These are phyloP conservation scores for Persicaria maculosa DNA, from an alignment of 148 eudicot species.

Conservation along the genomic window DNA sequence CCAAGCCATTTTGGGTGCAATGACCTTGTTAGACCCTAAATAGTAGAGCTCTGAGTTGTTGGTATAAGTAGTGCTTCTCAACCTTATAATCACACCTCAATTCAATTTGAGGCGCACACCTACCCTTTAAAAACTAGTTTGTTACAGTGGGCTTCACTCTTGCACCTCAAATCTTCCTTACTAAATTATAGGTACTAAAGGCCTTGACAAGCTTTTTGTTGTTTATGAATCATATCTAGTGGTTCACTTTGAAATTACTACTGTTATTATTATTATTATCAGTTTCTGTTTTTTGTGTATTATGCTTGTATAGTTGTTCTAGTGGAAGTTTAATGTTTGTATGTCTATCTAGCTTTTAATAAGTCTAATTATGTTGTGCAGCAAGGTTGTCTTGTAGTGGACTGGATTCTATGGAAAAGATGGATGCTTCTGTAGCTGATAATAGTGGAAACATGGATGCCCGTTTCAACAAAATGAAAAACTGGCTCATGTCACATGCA, in stretches of 20 bases:
- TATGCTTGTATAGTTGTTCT: background rate
- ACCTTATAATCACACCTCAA: background rate
- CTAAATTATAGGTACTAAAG: background rate
- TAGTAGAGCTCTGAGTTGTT: no score
- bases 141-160: background rate
- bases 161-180: background rate
- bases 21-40: no score
- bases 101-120: no score
- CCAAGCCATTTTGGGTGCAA: no score
- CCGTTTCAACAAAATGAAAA: constrained; percentile 38
- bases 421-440: constrained; percentile 51
- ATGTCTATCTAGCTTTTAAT: background rate
- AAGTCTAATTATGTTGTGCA: constrained; percentile 28
- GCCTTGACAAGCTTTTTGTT: background rate
- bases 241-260: background rate
- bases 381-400: constrained; percentile 62
- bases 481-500: constrained; percentile 78
- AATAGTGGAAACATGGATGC: constrained; percentile 42
- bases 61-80: background rate
- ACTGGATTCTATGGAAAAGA: constrained; percentile 52
- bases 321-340: background rate
- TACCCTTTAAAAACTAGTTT: background rate
- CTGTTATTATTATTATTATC: background rate
- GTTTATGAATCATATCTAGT: background rate
- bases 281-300: background rate